Evolutionary conservation across 2,329 filamentous ascomycete species (phyloP).

Genomic region (Neonectria sp.): DNA sequence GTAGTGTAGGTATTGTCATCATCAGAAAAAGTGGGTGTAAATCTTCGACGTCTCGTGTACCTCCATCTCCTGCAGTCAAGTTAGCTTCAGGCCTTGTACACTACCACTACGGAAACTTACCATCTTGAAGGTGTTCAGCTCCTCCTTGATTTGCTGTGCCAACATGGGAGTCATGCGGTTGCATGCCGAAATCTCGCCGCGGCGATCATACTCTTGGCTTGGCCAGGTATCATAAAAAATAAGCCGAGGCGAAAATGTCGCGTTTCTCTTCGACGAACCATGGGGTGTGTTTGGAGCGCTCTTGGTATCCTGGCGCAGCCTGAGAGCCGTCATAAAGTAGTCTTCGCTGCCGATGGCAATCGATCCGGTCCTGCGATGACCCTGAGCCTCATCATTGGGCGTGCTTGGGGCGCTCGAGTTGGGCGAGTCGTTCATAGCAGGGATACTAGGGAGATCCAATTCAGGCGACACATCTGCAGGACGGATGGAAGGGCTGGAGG

Average conservation of each 20-base stretch:
- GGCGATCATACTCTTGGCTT: conserved; percentile 93
- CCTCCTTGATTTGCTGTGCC: conserved; percentile 99
- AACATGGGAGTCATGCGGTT: conserved; percentile 97
- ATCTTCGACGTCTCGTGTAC: conserved; percentile 99
- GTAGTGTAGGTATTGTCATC: conserved; percentile 51
- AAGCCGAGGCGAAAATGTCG: conserved; percentile 91
- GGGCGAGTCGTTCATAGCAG: conserved; percentile 81
- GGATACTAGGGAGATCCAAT: conserved; percentile 73
- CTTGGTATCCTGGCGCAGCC: conserved; percentile 82
- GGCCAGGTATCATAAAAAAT: conserved; percentile 98
- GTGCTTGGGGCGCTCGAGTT: conserved; percentile 91
- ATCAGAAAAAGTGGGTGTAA: conserved; percentile 99
- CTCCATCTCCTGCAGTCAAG: conserved; percentile 88
- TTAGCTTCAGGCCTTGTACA: conserved; percentile 54
- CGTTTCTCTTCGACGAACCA: conserved; percentile 72
- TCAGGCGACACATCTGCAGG: conserved; percentile 70
- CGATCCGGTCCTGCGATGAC: conserved; percentile 77
- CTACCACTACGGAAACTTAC: conserved; percentile 38
- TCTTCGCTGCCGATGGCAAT: conserved; percentile 86
- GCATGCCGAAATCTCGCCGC: conserved; percentile 97
- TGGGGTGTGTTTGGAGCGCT: conserved; percentile 86
- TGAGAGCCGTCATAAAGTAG: conserved; percentile 87
- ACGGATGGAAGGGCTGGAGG: conserved; percentile 77
- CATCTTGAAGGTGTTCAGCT: conserved; percentile 99
- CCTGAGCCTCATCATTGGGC: conserved; percentile 81